Conservation (phyloP, 163 green algal genomes). For the Volvox carteri region DNA sequence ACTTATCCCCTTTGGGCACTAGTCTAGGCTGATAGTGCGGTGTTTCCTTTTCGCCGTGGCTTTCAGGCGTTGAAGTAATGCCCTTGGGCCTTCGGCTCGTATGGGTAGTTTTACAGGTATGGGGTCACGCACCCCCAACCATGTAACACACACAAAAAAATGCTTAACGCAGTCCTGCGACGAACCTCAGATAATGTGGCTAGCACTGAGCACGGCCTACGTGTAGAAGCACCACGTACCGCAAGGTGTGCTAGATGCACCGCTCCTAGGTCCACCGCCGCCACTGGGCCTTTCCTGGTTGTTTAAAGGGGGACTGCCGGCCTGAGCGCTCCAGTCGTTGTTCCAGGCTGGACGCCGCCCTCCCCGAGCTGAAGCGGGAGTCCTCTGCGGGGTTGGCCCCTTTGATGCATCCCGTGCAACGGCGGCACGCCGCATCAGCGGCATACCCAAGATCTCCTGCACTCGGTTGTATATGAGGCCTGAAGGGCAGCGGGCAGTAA, state of each 20-base stretch:
- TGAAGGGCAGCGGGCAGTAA: slow-evolving; percentile 7
- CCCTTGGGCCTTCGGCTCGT: no score
- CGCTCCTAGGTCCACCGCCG: neutral
- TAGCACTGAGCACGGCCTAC: no score
- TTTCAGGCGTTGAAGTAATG: no score
- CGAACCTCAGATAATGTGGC: no score
- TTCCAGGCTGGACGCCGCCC: slow-evolving; percentile 43
- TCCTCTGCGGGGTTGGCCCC: neutral
- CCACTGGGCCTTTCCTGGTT: neutral
- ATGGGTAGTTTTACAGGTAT: no score
- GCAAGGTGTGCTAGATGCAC: neutral
- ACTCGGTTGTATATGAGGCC: slow-evolving; percentile 60
- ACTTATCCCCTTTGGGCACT: no score
- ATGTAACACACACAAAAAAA: no score
- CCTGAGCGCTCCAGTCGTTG: slow-evolving; percentile 27
- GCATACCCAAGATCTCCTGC: slow-evolving; percentile 55
- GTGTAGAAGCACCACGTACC: neutral
- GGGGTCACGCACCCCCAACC: no score
- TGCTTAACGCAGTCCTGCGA: no score
- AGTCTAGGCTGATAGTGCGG: no score
- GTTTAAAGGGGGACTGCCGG: neutral
- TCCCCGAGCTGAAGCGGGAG: neutral
- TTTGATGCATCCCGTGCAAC: neutral
- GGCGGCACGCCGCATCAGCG: slow-evolving; percentile 42
- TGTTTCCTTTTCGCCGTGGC: no score